These are phyloP conservation scores for Stemphylium lycopersici DNA, from an alignment of 2,329 filamentous ascomycete genomes.

Conservation along the genomic window DNA sequence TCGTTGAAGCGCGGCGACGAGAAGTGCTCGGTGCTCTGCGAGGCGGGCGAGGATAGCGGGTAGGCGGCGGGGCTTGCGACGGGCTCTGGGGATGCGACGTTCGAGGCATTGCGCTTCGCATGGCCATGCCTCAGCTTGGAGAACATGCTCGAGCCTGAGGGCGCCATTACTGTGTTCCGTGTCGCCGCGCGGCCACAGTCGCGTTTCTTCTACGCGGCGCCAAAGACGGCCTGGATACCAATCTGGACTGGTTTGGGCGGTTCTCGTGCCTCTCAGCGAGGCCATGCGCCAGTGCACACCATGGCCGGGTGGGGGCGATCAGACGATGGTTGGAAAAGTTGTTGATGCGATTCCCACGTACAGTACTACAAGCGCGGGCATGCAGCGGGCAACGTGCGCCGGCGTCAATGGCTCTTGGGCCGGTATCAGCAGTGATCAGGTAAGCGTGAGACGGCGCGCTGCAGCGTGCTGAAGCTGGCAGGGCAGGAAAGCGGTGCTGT, in stretches of 20 bases:
- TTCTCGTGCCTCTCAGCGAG: constrained; percentile 43
- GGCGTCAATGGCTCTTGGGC: too few species aligned
- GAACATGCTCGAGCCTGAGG: constrained; percentile 49
- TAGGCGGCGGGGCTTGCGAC: constrained; percentile 31
- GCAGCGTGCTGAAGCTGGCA: not conserved
- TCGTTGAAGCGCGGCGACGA: constrained; percentile 40
- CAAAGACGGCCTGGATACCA: constrained; percentile 2
- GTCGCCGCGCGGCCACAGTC: constrained; percentile 24
- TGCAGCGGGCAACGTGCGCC: too few species aligned
- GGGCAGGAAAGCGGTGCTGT: constrained; percentile 1
- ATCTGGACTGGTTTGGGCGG: constrained; percentile 7
- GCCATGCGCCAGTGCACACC: constrained; percentile 35
- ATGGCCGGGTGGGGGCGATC: constrained; percentile 26
- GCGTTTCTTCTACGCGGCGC: constrained; percentile 21
- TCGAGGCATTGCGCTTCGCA: constrained; percentile 48
- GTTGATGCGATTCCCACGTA: constrained; percentile 4
- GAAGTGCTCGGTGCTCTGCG: constrained; percentile 38
- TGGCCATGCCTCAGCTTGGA: constrained; percentile 49
- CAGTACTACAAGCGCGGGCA: too few species aligned
- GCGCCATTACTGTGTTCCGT: constrained; percentile 39
- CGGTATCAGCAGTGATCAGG: not conserved
- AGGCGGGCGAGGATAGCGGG: constrained; percentile 34
- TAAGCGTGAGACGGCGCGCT: not conserved
- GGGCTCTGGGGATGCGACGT: constrained; percentile 42
- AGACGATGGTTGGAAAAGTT: constrained; percentile 12